These are phyloP conservation scores for Phaeosphaeria sp. DNA, from an alignment of 2,329 filamentous ascomycete species.

Conservation along the genomic window DNA sequence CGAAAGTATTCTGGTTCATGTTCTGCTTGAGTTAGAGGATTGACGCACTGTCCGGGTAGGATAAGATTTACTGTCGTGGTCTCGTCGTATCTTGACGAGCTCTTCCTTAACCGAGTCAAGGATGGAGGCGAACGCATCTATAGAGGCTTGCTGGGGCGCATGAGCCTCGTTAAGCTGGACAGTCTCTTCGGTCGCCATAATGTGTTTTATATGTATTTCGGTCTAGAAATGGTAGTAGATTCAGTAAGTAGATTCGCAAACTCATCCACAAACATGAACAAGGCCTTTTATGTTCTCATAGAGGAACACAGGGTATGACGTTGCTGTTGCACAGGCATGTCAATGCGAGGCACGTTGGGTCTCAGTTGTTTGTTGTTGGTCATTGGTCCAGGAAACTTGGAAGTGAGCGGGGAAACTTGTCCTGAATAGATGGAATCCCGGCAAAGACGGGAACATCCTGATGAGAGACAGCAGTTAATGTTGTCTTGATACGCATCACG, in stretches of 20 bases:
- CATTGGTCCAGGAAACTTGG: slow-evolving; percentile 4
- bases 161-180: slow-evolving; percentile 42
- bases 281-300: neutral
- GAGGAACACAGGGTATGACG: slow-evolving; percentile 4
- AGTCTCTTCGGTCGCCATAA: slow-evolving; percentile 47
- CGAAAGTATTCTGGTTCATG: slow-evolving; percentile 48
- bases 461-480: neutral
- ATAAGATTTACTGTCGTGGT: slow-evolving; percentile 39
- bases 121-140: slow-evolving; percentile 41
- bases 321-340: slow-evolving; percentile 7
- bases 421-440: neutral
- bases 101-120: slow-evolving; percentile 40
- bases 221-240: neutral
- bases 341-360: slow-evolving; percentile 8
- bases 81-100: slow-evolving; percentile 42
- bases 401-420: slow-evolving; percentile 1
- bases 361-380: slow-evolving; percentile 1
- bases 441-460: neutral
- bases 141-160: slow-evolving; percentile 42
- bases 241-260: neutral
- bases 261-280: neutral
- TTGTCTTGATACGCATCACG: neutral
- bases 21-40: slow-evolving; percentile 17
- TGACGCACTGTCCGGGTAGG: neutral
- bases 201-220: neutral